These are phyloP conservation scores for Serendipita vermifera DNA, from an alignment of 768 basidiomycete genomes.

Conservation along the genomic window DNA sequence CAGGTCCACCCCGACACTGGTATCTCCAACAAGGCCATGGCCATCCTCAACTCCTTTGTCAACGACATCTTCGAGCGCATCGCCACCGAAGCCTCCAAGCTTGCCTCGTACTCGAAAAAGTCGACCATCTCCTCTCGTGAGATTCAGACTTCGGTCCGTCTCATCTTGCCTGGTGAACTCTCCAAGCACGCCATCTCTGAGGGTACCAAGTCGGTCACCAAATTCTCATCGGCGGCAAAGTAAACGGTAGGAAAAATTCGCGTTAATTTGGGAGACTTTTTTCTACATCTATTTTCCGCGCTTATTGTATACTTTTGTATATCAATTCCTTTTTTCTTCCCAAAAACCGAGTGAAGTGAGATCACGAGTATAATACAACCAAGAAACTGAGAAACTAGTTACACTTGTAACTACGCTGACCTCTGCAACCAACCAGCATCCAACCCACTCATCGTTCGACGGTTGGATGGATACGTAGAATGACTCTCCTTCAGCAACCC, in stretches of 20 bases:
- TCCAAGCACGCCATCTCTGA: constrained; percentile 91
- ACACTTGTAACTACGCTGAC: too few relatives aligned
- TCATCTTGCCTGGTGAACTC: constrained; percentile 92
- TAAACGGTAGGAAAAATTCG: too few relatives aligned
- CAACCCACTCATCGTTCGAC: constrained; percentile 68
- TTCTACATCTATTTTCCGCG: too few relatives aligned
- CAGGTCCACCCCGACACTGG: constrained; percentile 98
- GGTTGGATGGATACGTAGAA: constrained; percentile 53
- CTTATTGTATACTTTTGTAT: too few relatives aligned
- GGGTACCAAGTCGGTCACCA: constrained; percentile 88
- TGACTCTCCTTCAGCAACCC: constrained; percentile 66
- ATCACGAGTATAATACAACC: too few relatives aligned
- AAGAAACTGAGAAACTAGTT: too few relatives aligned
- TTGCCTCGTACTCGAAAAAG: constrained; percentile 95
- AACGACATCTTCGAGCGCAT: constrained; percentile 95
- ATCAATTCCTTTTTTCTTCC: too few relatives aligned
- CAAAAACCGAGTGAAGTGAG: too few relatives aligned
- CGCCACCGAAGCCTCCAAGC: constrained; percentile 80
- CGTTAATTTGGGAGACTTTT: too few relatives aligned
- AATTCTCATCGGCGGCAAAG: constrained; percentile 24
- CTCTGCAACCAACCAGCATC: constrained; percentile 67
- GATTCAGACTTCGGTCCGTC: constrained; percentile 92
- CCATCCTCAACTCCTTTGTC: constrained; percentile 91
- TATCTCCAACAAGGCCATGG: constrained; percentile 99
- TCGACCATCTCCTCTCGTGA: constrained; percentile 98